Conservation (phyloP, 805 yeast genomes). For the Ogataea nitratoaversa region DNA sequence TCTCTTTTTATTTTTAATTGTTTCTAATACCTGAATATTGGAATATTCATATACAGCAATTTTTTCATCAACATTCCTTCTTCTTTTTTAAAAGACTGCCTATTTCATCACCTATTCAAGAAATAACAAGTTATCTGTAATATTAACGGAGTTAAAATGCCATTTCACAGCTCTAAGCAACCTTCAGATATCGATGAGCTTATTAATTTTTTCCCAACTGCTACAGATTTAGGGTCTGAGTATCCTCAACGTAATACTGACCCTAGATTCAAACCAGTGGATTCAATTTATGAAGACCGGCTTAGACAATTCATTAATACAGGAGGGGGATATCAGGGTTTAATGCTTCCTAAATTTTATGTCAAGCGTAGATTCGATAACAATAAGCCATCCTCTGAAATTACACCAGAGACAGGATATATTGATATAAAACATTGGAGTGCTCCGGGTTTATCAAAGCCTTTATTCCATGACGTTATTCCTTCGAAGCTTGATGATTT, state of each 20-base stretch:
- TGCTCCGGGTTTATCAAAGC: constrained; percentile 68
- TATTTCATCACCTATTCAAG: too few relatives aligned
- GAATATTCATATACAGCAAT: too few relatives aligned
- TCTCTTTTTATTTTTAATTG: too few relatives aligned
- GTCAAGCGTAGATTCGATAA: constrained; percentile 54
- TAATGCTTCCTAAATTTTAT: constrained; percentile 81
- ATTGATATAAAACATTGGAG: constrained; percentile 63
- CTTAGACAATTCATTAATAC: constrained; percentile 67
- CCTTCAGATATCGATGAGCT: neutral
- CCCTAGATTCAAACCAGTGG: constrained; percentile 76
- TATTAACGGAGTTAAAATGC: too few relatives aligned
- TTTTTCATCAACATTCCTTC: too few relatives aligned
- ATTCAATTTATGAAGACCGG: constrained; percentile 65
- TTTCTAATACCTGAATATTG: too few relatives aligned
- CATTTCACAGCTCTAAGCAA: neutral
- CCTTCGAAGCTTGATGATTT: constrained; percentile 44
- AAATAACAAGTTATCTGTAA: too few relatives aligned
- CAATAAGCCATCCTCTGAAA: constrained; percentile 20
- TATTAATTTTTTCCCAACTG: neutral
- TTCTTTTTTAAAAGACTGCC: too few relatives aligned
- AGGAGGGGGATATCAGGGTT: constrained; percentile 67
- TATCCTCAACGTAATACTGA: constrained; percentile 40
- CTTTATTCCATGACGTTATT: constrained; percentile 57
- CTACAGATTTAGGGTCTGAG: constrained; percentile 5
- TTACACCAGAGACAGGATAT: constrained; percentile 33